Evolutionary conservation across 306 rosid species (phyloP), one percentile per base, ranked within the genome.

Genomic region (Malus asiatica): DNA sequence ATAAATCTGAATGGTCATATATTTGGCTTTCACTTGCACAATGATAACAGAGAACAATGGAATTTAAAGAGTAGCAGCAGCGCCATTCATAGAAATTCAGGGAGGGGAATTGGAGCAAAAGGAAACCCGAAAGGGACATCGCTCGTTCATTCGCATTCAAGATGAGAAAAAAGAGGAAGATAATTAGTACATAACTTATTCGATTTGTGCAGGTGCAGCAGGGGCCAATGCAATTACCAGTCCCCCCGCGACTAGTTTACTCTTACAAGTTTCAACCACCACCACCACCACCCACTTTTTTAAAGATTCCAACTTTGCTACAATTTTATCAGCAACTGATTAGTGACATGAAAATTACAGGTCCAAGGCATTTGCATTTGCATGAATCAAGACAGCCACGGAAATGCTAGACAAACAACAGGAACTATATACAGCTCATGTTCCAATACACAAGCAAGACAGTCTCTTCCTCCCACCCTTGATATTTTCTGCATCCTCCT

Each of bases 401-500:
- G 29, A 62, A 52, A 6, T 22, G 79, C 27, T 58, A 22, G 73
- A 52, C 18, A 32, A 66, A 57, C 77, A 75, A 23, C 66, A 63
- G 23, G 58, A 75, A 76, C 87, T 83, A 72, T 83, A 72, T 83
- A 79, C 84, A 77, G 23, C 83, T 74, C 74, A 57, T 48, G 55
- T 70, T 60, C 60, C 80, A 69, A 75, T 45, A 60, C 74, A 76
- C 75, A 29, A 38, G 64, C 53, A 58, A 8, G 14, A 42, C 29
- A 63, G 1, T 55, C 40, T 35, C 67, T 45, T 74, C 22, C 77
- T 14, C 63, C 55, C 53, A 75, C 59, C 83, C 70, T 45, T 10
- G 33, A 22, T 71, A 22, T 73, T 59, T 33, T 65, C 57, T 60
- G 81, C 78, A 69, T 38, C 35, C 27, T 62, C 51, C 35, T 40